A percentile compares a stretch with the other conserved stretches of the same genome.
phyloP scores from a whole-genome alignment of 495 filamentous ascomycete genomes.

The Choiromyces venosus region DNA sequence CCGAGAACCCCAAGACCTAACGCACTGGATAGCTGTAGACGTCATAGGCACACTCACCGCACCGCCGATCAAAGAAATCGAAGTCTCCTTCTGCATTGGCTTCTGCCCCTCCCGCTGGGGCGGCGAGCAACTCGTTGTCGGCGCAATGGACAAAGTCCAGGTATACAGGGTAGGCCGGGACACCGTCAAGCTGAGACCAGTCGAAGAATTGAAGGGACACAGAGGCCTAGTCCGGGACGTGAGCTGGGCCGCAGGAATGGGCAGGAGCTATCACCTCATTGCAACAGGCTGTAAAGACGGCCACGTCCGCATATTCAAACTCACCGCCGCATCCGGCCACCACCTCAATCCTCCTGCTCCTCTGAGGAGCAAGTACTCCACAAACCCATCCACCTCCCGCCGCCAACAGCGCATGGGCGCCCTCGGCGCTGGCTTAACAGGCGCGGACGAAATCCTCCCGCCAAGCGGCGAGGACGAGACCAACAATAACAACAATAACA shows the following conservation, averaged over 20 bases:
- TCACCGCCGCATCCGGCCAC: conserved; percentile 51
- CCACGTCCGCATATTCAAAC: conserved; percentile 72
- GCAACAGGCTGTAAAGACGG: conserved; percentile 92
- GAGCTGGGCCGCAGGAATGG: conserved; percentile 84
- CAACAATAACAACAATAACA: not conserved
- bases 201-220: conserved; percentile 66
- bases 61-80: conserved; percentile 62
- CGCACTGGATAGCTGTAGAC: conserved; percentile 69
- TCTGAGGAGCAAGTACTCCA: conserved; percentile 31
- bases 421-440: conserved; percentile 50
- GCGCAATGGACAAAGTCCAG: conserved; percentile 71
- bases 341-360: conserved; percentile 16
- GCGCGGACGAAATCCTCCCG: conserved; percentile 27
- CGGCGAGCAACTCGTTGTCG: conserved; percentile 66
- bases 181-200: conserved; percentile 61
- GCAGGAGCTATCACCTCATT: conserved; percentile 78
- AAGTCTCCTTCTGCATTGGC: conserved; percentile 74
- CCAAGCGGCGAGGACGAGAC: conserved; percentile 28
- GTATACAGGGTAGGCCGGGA: conserved; percentile 59
- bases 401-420: conserved; percentile 27
- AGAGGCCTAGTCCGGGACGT: conserved; percentile 78
- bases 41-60: conserved; percentile 59
- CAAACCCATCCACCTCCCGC: conserved; percentile 8
- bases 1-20: conserved; percentile 72
- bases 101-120: conserved; percentile 67